Base-by-base conservation (phyloP, 108 stramenopile species). In the Aurantiochytrium sp. region DNA sequence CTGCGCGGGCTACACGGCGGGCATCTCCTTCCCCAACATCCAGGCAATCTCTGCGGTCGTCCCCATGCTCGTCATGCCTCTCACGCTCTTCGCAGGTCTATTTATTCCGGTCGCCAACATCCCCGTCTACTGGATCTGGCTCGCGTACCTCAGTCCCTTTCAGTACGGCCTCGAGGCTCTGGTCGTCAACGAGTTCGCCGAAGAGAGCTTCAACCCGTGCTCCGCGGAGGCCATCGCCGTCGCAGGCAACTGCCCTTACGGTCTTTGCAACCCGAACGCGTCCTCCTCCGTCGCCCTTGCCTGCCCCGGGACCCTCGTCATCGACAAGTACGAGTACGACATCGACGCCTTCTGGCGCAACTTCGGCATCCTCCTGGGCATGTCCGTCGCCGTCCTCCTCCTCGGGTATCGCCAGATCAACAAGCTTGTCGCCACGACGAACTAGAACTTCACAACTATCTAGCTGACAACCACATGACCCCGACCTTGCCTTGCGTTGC, bases 1-100 rank as follows among this genome's bases (percentile, higher is more conserved):
- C 27, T 68, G 24, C 21, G 5, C 37, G 4, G 87, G 87, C 4
- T 69, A 54, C 39, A 52, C 65, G 4, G 68, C 59, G 27, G 87
- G 87, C 41, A 52, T 65, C 6, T 41, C 27, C 68, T 68, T 65
- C 22, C 65, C 37, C 27, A 65, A 68, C 48, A 24, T 69, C 8
- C 37, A 68, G 24, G 21, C 21, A 4, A 34, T 53, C 8, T 37
- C 65, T 1, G 87, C 37, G 2, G 68, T 87, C 31, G 27, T 87
- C 48, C 37, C 87, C n/a, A 68, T 65, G 68, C 12, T 69, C 21
- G 12, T 87, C 68, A 87, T 87, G 68, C 87, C 87, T 12, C 59
- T 87, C 37, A 68, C 59, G 10, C 36, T 87, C 37, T 87, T 87
- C 36, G 37, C 68, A 24, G 87, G 87, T 19, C 59, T 68, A 37